Percentiles rank a stretch among this genome's conserved stretches.
Evolutionary conservation across 129 eudicot species (phyloP).

Genomic region (sunflower (Helianthus annuus)): DNA sequence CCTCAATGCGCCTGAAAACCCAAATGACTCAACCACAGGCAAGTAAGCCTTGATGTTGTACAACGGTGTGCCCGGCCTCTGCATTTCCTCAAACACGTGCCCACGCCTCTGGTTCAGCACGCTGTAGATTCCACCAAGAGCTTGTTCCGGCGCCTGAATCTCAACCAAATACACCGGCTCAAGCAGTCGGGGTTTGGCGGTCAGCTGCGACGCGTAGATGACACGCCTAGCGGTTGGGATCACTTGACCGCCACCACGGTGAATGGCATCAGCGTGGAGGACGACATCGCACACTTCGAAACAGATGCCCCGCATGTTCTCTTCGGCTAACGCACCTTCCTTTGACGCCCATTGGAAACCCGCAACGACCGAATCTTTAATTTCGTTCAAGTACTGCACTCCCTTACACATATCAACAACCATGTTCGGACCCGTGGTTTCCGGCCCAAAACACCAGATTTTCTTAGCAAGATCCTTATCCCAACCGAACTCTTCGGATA

Average conservation of each 20-base stretch:
- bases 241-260: constrained; percentile 84
- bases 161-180: constrained; percentile 82
- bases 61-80: constrained; percentile 81
- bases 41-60: constrained; percentile 84
- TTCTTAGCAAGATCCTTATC: constrained; percentile 88
- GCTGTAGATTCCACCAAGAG: constrained; percentile 83
- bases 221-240: constrained; percentile 82
- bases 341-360: constrained; percentile 96
- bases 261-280: constrained; percentile 82
- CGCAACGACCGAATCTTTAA: constrained; percentile 80
- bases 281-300: constrained; percentile 86
- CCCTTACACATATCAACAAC: constrained; percentile 95
- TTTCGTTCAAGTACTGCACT: constrained; percentile 81
- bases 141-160: constrained; percentile 74
- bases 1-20: constrained; percentile 65
- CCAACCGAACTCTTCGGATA: constrained; percentile 80
- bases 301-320: constrained; percentile 73
- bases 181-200: constrained; percentile 71
- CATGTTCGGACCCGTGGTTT: constrained; percentile 88
- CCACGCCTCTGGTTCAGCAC: constrained; percentile 84
- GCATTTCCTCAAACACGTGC: constrained; percentile 79
- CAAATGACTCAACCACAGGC: constrained; percentile 73
- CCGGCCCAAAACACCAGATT: constrained; percentile 83
- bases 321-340: constrained; percentile 75
- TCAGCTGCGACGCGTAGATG: constrained; percentile 70